Evolutionary conservation across 805 yeast genomes (phyloP), one percentile per base, ranked within the genome.

Genomic region (Starmerella riodocensis): DNA sequence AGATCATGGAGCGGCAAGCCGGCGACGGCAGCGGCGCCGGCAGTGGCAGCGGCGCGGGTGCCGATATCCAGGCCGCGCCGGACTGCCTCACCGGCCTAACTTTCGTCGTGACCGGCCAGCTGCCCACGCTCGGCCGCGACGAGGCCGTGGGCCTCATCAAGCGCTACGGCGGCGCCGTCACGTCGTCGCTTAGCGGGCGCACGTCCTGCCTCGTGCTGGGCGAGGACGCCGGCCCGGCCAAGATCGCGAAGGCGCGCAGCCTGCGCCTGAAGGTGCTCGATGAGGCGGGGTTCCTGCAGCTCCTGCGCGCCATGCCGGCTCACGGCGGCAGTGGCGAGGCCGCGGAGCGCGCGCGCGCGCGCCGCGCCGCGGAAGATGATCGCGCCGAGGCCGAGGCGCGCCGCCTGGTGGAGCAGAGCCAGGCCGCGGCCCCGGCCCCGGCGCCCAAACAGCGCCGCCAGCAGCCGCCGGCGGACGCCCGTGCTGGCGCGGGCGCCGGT

Each of bases 141-240:
- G 75, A 73, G 17, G 76, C 86, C 22, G 93, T 82, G 53, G 65
- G 70, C 19, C 54, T 81, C 11, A 94, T 95, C 4, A 77, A 82
- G 51, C 69, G 71, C 47, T 84, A 88, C 53, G 98, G 98, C 13
- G 98, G 94, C 3, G 76, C 76, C 51, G 93, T 88, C 14, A 82
- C 63, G 0, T 75, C 82, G 50, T 72, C 94, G 0, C 78, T 88
- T 20, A 80, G 91, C 40, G 74, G 83, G 9, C 82, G 78, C 53
- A 91, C 98, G 1, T 72, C 84, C 19, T 66, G 85, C 33, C 94
- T 88, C 2, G 96, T 91, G 1, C 66, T 91, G 23, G 98, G 98
- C 6, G 84, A 71, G 37, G 96, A 91, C 49, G 97, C 98, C 2
- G 98, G 98, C 0, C 96, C 97, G 2, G 75, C 84, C n/a, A 91